Base-by-base conservation (phyloP, 2,329 filamentous ascomycete genomes). In the Lasiodiplodia sp. region DNA sequence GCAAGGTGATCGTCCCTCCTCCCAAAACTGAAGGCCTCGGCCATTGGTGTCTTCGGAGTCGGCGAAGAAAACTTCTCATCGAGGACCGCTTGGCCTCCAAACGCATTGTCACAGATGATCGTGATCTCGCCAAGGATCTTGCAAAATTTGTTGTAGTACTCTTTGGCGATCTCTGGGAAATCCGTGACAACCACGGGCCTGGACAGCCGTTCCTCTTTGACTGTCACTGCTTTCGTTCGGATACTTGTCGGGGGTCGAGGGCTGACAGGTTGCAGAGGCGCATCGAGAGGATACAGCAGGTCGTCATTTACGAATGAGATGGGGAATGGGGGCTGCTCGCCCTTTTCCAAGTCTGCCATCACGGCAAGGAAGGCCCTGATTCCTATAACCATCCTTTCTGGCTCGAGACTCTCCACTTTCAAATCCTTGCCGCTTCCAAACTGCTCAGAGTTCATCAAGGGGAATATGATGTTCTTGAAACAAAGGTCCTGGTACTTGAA, bases 81-180 rank as follows among this genome's bases (percentile, higher is more conserved):
- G 58, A 98, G 81, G 0, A 93, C 93, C 38, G 95, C 96, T 81
- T 99, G 96, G 0, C 96, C 96, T 64, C 96, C 96, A 81, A 99
- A 99, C 0, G 95, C 92, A 74, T 97, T 96, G 78, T 99, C 96
- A 79, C 96, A 99, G 40, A 98, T 91, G 55, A 98, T 92, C 2
- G 94, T 97, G 68, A 99, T 96, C 77, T 97, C 96, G 31, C 95
- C 96, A 8, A 99, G 83, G 28, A 99, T 95, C 77, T 97, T 93
- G 77, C 95, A 98, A 74, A 99, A 99, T 65, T 91, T 91, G 66
- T 90, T 85, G 78, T 98, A 97, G 76, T 93, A 96, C 53, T 96
- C 92, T 74, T 90, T 91, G 0, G 93, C 90, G 25, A 89, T 88
- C 47, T 97, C 93, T 63, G 88, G 90, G 65, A 98, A 85, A 23